Percentiles rank a stretch among this genome's conserved stretches.
Conservation (phyloP, 805 yeast genomes). For the Grigorovia yakushimaensis region DNA sequence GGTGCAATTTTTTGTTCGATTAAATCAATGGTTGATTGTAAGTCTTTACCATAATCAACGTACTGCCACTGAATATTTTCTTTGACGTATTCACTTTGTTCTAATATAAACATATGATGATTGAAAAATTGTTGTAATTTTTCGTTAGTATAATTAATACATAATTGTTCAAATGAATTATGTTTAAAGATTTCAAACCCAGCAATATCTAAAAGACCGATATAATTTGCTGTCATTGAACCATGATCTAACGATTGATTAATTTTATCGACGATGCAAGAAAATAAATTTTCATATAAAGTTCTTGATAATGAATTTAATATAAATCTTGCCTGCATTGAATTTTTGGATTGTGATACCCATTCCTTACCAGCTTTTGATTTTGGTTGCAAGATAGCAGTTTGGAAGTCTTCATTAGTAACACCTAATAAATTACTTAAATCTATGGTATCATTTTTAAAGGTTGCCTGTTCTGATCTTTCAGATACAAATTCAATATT, state of each 20-base stretch:
- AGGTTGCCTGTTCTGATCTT: conserved; percentile 68
- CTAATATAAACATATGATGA: conserved; percentile 94
- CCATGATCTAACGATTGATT: conserved; percentile 54
- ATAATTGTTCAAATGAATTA: conserved; percentile 93
- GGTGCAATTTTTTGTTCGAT: conserved; percentile 62
- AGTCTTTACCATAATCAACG: conserved; percentile 88
- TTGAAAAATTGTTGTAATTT: conserved; percentile 96
- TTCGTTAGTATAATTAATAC: conserved; percentile 95
- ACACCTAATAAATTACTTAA: conserved; percentile 63
- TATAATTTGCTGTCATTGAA: conserved; percentile 43
- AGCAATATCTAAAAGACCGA: conserved; percentile 94
- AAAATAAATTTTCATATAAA: conserved; percentile 76
- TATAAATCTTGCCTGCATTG: conserved; percentile 69
- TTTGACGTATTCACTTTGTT: conserved; percentile 87
- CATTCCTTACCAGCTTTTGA: conserved; percentile 87
- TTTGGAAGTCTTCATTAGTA: conserved; percentile 37
- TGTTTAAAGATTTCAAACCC: conserved; percentile 94
- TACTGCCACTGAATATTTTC: conserved; percentile 96
- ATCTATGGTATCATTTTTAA: conserved; percentile 36
- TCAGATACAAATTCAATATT: conserved; percentile 63
- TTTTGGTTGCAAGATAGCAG: conserved; percentile 62
- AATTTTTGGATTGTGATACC: conserved; percentile 69
- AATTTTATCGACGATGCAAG: conserved; percentile 62
- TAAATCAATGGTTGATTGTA: conserved; percentile 88
- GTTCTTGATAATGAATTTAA: conserved; percentile 84